Conservation (phyloP, 1,284 basidiomycete species). For the Ceratobasidium sp. region DNA sequence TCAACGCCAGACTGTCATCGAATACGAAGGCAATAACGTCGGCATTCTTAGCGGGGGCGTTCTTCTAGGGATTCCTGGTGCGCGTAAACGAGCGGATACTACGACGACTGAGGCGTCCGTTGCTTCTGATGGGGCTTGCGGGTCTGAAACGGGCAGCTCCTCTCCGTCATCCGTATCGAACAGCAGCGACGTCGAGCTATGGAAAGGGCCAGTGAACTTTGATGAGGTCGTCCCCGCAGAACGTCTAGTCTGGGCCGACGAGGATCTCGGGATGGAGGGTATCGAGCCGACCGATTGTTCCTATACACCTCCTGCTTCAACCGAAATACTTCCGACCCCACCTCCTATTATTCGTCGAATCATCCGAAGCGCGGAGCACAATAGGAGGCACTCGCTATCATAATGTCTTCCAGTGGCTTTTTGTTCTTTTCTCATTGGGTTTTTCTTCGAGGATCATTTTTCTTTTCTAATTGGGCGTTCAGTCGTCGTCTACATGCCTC, state of each 20-base stretch:
- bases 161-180: conserved; percentile 26
- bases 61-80: conserved; percentile 26
- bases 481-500: background rate
- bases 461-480: background rate
- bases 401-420: conserved; percentile 1
- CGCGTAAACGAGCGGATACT: background rate
- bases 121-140: conserved; percentile 5
- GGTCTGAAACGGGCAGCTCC: conserved; percentile 28
- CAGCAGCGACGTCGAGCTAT: conserved; percentile 33
- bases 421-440: background rate
- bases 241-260: conserved; percentile 38
- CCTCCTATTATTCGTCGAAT: conserved; percentile 43
- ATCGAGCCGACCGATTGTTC: conserved; percentile 28
- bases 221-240: conserved; percentile 21
- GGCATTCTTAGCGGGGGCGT: conserved; percentile 43
- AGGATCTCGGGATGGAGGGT: conserved; percentile 25
- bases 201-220: conserved; percentile 38
- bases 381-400: conserved; percentile 43
- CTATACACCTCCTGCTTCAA: background rate
- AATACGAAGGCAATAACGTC: conserved; percentile 42
- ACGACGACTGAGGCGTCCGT: too few relatives aligned
- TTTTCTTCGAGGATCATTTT: background rate
- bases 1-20: conserved; percentile 31
- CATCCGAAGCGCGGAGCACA: conserved; percentile 35
- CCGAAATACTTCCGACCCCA: conserved; percentile 11